A percentile compares a stretch with the other conserved stretches of the same genome.
Evolutionary conservation across 768 basidiomycete species (phyloP).

Genomic region (Nevesoporus exiguus): DNA sequence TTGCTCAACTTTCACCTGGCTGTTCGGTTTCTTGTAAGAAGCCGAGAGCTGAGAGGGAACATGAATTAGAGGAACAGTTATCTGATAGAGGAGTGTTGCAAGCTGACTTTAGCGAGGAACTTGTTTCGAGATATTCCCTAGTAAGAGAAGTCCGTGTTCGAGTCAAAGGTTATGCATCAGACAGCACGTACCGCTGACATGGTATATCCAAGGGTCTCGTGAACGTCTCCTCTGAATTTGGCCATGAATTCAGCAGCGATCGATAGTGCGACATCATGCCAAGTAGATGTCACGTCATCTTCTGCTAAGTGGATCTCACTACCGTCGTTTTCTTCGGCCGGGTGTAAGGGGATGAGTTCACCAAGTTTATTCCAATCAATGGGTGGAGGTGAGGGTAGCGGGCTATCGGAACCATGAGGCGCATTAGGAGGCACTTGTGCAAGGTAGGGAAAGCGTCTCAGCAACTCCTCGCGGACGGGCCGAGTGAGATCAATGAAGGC

Average conservation of each 20-base stretch:
- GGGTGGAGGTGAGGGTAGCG: constrained; percentile 68
- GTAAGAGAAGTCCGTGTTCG: neutral
- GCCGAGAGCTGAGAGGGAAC: constrained; percentile 62
- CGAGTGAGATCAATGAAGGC: constrained; percentile 91
- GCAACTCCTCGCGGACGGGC: constrained; percentile 70
- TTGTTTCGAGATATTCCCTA: constrained; percentile 93
- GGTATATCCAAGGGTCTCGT: constrained; percentile 79
- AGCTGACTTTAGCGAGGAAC: constrained; percentile 82
- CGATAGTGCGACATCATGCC: constrained; percentile 91
- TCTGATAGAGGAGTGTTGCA: neutral
- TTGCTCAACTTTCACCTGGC: constrained; percentile 52
- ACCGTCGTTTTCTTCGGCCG: constrained; percentile 24
- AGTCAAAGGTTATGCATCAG: neutral
- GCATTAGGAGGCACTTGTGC: constrained; percentile 64
- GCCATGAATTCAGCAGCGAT: constrained; percentile 86
- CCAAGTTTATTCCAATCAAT: constrained; percentile 60
- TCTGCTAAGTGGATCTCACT: constrained; percentile 13
- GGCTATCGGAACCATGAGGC: constrained; percentile 68
- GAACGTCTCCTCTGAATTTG: constrained; percentile 67
- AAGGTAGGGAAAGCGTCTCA: constrained; percentile 76
- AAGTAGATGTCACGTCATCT: constrained; percentile 48
- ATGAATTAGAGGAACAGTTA: constrained; percentile 3
- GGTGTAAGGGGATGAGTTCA: constrained; percentile 57
- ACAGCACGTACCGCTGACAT: constrained; percentile 72
- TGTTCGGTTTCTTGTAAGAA: constrained; percentile 88